Conservation (phyloP, 2,329 filamentous ascomycete genomes). For the Cladophialophora bantiana region DNA sequence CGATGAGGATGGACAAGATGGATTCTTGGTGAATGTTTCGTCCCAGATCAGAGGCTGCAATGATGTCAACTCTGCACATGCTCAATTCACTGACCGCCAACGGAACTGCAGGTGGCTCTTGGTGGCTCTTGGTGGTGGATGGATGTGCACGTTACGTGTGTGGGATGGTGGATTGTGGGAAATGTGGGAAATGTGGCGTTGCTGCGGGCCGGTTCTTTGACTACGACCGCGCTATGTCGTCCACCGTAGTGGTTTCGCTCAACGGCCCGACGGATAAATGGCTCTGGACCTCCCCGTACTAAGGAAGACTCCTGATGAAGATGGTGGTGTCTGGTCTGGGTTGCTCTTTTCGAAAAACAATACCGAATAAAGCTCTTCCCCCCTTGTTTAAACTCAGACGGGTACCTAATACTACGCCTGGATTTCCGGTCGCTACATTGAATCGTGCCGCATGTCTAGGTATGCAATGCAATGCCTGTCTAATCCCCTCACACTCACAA, state of each 20-base stretch:
- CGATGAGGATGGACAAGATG: conserved; percentile 12
- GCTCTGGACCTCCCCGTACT: no score
- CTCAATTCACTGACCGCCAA: conserved; percentile 1
- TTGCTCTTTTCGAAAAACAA: neutral
- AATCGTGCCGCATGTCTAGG: neutral
- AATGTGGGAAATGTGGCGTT: neutral
- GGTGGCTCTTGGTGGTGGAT: conserved; percentile 2
- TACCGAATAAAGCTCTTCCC: neutral
- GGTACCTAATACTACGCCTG: neutral
- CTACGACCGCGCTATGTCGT: neutral
- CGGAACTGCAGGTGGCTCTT: neutral
- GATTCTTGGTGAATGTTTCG: conserved; percentile 11
- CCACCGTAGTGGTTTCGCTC: neutral
- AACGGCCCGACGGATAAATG: no score
- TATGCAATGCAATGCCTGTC: neutral
- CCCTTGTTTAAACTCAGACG: neutral
- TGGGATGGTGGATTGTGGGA: conserved; percentile 1
- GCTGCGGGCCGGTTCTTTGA: neutral
- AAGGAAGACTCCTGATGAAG: no score
- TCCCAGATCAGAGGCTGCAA: conserved; percentile 10
- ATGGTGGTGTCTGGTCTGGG: neutral
- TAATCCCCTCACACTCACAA: neutral
- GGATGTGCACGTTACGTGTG: neutral
- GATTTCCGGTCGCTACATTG: neutral
- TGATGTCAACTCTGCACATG: conserved; percentile 15